These are phyloP conservation scores for Uronychia binucleata DNA, from an alignment of 73 alveolate species.

Conservation along the genomic window DNA sequence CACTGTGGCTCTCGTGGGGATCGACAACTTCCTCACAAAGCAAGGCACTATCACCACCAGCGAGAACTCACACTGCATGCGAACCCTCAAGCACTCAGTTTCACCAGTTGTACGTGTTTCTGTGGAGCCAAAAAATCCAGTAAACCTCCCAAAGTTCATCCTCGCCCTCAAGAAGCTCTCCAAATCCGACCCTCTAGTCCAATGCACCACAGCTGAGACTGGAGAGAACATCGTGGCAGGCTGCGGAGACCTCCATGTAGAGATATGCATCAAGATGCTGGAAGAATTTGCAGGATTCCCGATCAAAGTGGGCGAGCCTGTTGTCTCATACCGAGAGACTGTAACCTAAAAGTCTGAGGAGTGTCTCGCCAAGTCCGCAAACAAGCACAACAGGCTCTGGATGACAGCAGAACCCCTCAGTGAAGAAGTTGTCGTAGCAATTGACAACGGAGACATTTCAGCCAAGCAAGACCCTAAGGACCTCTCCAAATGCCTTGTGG, in stretches of 20 bases:
- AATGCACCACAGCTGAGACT: slow-evolving; percentile 69
- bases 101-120: slow-evolving; percentile 90
- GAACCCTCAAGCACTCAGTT: slow-evolving; percentile 84
- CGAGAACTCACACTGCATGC: slow-evolving; percentile 70
- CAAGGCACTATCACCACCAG: slow-evolving; percentile 82
- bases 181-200: slow-evolving; percentile 88
- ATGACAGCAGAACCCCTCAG: slow-evolving; percentile 76
- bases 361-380: slow-evolving; percentile 91
- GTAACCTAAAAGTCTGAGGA: slow-evolving; percentile 63
- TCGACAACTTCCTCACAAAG: slow-evolving; percentile 75
- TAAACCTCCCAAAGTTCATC: slow-evolving; percentile 89
- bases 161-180: slow-evolving; percentile 92
- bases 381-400: slow-evolving; percentile 86
- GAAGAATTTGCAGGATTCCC: slow-evolving; percentile 63
- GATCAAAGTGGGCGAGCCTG: slow-evolving; percentile 81
- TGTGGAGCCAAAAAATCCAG: slow-evolving; percentile 89
- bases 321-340: slow-evolving; percentile 91
- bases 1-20: slow-evolving; percentile 88
- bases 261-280: slow-evolving; percentile 81
- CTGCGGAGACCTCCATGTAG: slow-evolving; percentile 93
- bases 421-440: slow-evolving; percentile 78
- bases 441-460: slow-evolving; percentile 70
- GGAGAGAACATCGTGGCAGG: slow-evolving; percentile 92
- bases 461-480: slow-evolving; percentile 62
- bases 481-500: slow-evolving; percentile 43